A percentile compares a stretch with the other conserved stretches of the same genome.
Conservation (phyloP, 2,329 filamentous ascomycete species). For the Stachybotrys echinatus region DNA sequence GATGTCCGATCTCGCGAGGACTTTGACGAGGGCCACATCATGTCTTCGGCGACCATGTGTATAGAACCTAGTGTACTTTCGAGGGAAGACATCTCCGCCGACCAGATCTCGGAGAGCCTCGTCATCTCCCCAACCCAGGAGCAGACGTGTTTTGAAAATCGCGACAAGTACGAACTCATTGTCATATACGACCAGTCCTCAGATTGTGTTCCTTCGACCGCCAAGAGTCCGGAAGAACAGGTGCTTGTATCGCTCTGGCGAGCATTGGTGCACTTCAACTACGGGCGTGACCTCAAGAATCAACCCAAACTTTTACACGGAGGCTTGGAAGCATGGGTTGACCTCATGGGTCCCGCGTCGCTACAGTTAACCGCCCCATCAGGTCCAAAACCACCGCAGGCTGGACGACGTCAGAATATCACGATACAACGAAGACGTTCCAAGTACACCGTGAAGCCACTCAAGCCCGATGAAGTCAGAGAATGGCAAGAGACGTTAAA, state of each 20-base stretch:
- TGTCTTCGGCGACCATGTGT: constrained; percentile 78
- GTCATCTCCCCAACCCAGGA: constrained; percentile 71
- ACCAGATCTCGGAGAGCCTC: constrained; percentile 61
- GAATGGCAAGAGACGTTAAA: constrained; percentile 75
- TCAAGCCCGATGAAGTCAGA: constrained; percentile 75
- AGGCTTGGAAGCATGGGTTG: constrained; percentile 80
- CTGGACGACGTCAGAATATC: constrained; percentile 24
- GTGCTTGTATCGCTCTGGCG: constrained; percentile 70
- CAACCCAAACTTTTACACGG: constrained; percentile 75
- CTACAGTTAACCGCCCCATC: constrained; percentile 39
- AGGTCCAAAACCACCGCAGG: constrained; percentile 9
- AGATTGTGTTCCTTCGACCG: constrained; percentile 37
- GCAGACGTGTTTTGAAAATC: constrained; percentile 64
- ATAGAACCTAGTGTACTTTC: constrained; percentile 74
- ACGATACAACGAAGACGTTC: constrained; percentile 29
- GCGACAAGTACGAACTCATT: constrained; percentile 76
- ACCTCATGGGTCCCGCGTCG: constrained; percentile 69
- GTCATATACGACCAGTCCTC: constrained; percentile 83
- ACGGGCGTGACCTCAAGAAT: constrained; percentile 66
- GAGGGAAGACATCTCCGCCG: constrained; percentile 60
- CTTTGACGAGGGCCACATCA: constrained; percentile 87
- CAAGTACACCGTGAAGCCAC: constrained; percentile 54
- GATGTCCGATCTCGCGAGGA: constrained; percentile 76
- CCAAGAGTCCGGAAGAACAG: constrained; percentile 32
- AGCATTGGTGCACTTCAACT: constrained; percentile 79